Evolutionary conservation across 2,329 filamentous ascomycete genomes (phyloP).

Genomic region (Massarina eburnea): DNA sequence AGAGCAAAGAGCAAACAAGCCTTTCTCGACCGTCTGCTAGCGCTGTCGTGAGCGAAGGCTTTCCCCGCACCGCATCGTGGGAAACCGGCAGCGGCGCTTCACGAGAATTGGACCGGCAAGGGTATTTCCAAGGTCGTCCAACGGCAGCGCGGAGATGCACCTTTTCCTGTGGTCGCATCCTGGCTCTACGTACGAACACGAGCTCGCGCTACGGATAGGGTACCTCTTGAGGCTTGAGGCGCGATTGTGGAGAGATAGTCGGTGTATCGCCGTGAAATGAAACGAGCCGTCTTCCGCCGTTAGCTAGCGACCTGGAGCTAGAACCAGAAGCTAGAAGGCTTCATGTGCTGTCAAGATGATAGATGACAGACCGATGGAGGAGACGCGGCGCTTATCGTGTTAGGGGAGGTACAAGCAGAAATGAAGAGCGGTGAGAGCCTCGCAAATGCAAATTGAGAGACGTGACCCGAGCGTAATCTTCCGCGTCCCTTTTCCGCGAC

Average conservation of each 20-base stretch:
- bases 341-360: slow-evolving; percentile 34
- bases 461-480: neutral
- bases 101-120: slow-evolving; percentile 19
- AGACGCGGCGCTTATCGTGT: slow-evolving; percentile 7
- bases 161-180: too few species aligned
- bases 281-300: slow-evolving; percentile 16
- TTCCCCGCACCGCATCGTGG: slow-evolving; percentile 30
- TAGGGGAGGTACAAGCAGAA: slow-evolving; percentile 2
- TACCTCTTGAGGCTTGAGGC: slow-evolving; percentile 20
- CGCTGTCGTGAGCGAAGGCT: too few species aligned
- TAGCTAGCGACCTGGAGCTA: slow-evolving; percentile 13
- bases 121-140: slow-evolving; percentile 12
- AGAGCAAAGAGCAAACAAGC: slow-evolving; percentile 13
- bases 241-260: slow-evolving; percentile 16
- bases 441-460: slow-evolving; percentile 1
- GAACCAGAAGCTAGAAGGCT: slow-evolving; percentile 7
- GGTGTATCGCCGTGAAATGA: slow-evolving; percentile 4
- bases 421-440: slow-evolving; percentile 26
- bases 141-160: too few species aligned
- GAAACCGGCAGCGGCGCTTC: slow-evolving; percentile 36
- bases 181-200: too few species aligned
- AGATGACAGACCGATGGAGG: slow-evolving; percentile 23
- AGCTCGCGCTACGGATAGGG: slow-evolving; percentile 12
- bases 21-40: slow-evolving; percentile 13
- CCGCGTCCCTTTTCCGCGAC: neutral